phyloP scores from a whole-genome alignment of 2,329 filamentous ascomycete genomes.

The Huntiella decipiens region DNA sequence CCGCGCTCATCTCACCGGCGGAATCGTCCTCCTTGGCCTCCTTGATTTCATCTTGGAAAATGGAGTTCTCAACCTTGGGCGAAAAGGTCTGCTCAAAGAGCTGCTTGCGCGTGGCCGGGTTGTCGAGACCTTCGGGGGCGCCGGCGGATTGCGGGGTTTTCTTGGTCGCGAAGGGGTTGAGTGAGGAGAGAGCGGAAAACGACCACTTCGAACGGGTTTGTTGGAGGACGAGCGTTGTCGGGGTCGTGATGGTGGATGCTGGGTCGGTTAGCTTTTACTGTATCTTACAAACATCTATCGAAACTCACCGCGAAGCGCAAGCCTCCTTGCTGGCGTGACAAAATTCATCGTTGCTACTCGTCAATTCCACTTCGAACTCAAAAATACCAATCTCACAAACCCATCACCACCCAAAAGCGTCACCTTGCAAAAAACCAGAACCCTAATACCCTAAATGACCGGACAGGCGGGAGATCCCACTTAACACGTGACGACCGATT shows the following conservation, averaged over 20 bases:
- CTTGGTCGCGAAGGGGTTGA: conserved; percentile 15
- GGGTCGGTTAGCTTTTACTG: conserved; percentile 9
- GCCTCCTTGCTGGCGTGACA: conserved; percentile 13
- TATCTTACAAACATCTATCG: too few relatives aligned
- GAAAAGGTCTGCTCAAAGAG: conserved; percentile 23
- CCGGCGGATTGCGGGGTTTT: conserved; percentile 13
- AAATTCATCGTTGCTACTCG: conserved; percentile 12
- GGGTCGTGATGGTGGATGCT: conserved; percentile 10
- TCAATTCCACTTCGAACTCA: too few relatives aligned
- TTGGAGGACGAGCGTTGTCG: conserved; percentile 8
- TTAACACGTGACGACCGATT: neutral
- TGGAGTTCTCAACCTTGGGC: conserved; percentile 31
- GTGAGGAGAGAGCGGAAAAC: conserved; percentile 23
- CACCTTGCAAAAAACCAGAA: neutral
- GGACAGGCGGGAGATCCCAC: neutral
- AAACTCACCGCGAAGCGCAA: conserved; percentile 12
- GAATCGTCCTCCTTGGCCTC: conserved; percentile 19
- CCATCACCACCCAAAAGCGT: neutral
- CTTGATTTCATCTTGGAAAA: conserved; percentile 42
- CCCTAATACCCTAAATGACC: neutral
- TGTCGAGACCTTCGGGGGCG: conserved; percentile 21
- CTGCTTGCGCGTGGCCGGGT: conserved; percentile 23
- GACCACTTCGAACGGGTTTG: conserved; percentile 22
- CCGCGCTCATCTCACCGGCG: conserved; percentile 10
- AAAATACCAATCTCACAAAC: too few relatives aligned